Conservation (phyloP, 2,329 filamentous ascomycete genomes). For the Talaromyces sp. region DNA sequence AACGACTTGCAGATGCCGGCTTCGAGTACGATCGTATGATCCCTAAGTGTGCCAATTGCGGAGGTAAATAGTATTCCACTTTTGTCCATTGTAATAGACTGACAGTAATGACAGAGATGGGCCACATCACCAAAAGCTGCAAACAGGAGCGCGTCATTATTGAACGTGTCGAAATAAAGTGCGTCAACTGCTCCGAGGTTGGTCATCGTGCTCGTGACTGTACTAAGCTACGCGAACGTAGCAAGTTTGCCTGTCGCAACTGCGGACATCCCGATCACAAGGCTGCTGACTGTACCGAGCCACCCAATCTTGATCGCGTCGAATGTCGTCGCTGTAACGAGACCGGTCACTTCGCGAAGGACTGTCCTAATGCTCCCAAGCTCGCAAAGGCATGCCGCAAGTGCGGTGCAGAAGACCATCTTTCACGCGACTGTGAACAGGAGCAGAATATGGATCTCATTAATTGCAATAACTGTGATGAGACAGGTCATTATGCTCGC, state of each 20-base stretch:
- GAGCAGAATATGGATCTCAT: constrained; percentile 40
- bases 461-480: constrained; percentile 46
- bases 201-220: constrained; percentile 52
- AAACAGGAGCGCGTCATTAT: constrained; percentile 42
- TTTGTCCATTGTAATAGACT: background rate
- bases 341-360: constrained; percentile 46
- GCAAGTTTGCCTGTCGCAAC: constrained; percentile 49
- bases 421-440: constrained; percentile 42
- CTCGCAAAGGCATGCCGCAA: constrained; percentile 41
- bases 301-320: constrained; percentile 41
- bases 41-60: constrained; percentile 51
- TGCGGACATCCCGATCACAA: constrained; percentile 50
- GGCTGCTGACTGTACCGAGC: constrained; percentile 47
- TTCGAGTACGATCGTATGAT: constrained; percentile 49
- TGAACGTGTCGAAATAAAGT: constrained; percentile 47
- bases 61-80: constrained; percentile 32
- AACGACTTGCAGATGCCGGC: constrained; percentile 51
- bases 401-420: constrained; percentile 45
- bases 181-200: constrained; percentile 46
- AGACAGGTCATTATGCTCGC: constrained; percentile 42
- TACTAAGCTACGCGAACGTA: constrained; percentile 32
- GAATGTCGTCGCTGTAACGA: constrained; percentile 46
- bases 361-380: constrained; percentile 39
- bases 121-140: constrained; percentile 48
- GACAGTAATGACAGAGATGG: constrained; percentile 37